A percentile compares a stretch with the other conserved stretches of the same genome.
Conservation (phyloP, 108 stramenopile species). For the Fistulifera pelliculosa region DNA sequence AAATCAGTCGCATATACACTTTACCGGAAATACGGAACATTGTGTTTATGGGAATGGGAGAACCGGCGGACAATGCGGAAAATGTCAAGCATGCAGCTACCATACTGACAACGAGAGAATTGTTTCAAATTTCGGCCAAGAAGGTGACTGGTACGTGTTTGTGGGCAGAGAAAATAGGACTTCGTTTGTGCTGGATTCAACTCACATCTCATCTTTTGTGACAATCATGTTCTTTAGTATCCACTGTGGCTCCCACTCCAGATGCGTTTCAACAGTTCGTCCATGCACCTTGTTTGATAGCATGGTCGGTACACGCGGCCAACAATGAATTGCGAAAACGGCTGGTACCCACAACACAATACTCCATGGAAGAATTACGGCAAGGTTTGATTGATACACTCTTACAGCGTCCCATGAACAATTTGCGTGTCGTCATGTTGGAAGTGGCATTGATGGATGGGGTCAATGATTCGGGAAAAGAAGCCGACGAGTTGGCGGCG, state of each 20-base stretch:
- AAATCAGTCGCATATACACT: slow-evolving; percentile 38
- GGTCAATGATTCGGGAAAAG: slow-evolving; percentile 72
- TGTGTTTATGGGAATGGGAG: slow-evolving; percentile 93
- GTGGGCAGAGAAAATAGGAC: no score
- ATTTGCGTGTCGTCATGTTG: slow-evolving; percentile 55
- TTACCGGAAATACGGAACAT: slow-evolving; percentile 28
- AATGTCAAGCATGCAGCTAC: slow-evolving; percentile 42
- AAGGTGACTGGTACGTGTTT: slow-evolving; percentile 35
- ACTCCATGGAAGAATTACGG: slow-evolving; percentile 61
- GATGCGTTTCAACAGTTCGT: slow-evolving; percentile 40
- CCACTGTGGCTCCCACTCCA: slow-evolving; percentile 76
- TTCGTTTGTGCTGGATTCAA: no score
- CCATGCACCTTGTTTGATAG: slow-evolving; percentile 53
- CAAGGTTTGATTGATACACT: slow-evolving; percentile 61
- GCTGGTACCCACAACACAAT: slow-evolving; percentile 76
- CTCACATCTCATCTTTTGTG: no score
- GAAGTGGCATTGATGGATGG: slow-evolving; percentile 71
- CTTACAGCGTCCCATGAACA: slow-evolving; percentile 25
- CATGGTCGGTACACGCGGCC: slow-evolving; percentile 81
- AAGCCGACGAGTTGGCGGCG: slow-evolving; percentile 63
- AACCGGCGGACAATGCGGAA: slow-evolving; percentile 71
- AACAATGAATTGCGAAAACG: slow-evolving; percentile 57
- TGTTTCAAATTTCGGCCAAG: slow-evolving; percentile 48
- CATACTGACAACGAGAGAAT: slow-evolving; percentile 40
- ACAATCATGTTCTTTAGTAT: slow-evolving; percentile 17